phyloP scores from a whole-genome alignment of 345 rosid species.

The Lumnitzera littorea region DNA sequence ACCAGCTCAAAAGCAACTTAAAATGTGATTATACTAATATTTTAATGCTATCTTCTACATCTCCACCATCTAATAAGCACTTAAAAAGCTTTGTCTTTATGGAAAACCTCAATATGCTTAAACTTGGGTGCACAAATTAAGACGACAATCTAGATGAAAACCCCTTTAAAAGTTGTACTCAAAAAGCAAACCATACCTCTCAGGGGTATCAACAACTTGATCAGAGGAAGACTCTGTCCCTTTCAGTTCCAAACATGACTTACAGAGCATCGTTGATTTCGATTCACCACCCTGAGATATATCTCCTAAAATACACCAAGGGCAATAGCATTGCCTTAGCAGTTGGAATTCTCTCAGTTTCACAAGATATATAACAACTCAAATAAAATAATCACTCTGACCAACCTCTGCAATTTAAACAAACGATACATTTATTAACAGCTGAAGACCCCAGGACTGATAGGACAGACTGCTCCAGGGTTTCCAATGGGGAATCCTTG shows the following conservation, averaged over 20 bases:
- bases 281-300: constrained; percentile 19
- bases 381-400: constrained; percentile 15
- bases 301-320: constrained; percentile 31
- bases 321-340: neutral
- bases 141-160: neutral
- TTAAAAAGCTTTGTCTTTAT: too few relatives aligned
- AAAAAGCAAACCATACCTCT: constrained; percentile 22
- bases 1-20: too few relatives aligned
- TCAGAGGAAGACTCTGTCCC: constrained; percentile 23
- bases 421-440: constrained; percentile 44
- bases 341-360: neutral
- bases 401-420: constrained; percentile 86
- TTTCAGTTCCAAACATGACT: constrained; percentile 38
- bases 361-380: constrained; percentile 4
- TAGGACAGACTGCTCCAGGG: constrained; percentile 47
- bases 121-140: neutral
- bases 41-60: too few relatives aligned
- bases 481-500: constrained; percentile 53
- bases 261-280: constrained; percentile 42
- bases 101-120: too few relatives aligned
- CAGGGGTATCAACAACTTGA: constrained; percentile 17
- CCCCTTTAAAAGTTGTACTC: neutral
- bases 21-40: too few relatives aligned
- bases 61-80: too few relatives aligned
- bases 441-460: constrained; percentile 39